Evolutionary conservation across 176 grass and related monocot genomes (phyloP).

Genomic region (Areca catechu): DNA sequence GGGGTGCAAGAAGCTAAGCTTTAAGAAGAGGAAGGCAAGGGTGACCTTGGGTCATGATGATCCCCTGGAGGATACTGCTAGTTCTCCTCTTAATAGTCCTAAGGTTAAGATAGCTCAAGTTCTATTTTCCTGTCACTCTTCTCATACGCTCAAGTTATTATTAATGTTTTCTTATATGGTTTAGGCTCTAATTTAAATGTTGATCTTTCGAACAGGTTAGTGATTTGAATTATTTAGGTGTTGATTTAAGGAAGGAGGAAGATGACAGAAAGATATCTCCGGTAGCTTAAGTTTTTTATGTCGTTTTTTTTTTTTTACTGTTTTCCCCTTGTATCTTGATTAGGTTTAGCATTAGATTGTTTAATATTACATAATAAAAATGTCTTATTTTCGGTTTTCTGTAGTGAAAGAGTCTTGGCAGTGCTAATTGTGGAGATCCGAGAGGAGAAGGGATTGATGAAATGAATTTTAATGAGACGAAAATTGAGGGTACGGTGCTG

Average conservation of each 20-base stretch:
- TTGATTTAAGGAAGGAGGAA: too few relatives aligned
- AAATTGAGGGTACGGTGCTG: constrained; percentile 36
- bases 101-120: constrained; percentile 14
- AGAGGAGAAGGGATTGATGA: background rate
- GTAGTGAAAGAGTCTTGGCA: background rate
- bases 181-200: too few relatives aligned
- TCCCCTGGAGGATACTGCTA: constrained; percentile 40
- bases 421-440: background rate
- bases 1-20: background rate
- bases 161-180: too few relatives aligned
- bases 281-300: too few relatives aligned
- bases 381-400: background rate
- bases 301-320: too few relatives aligned
- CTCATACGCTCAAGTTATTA: too few relatives aligned
- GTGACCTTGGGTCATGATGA: constrained; percentile 18
- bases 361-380: background rate
- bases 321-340: too few relatives aligned
- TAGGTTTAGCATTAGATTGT: too few relatives aligned
- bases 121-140: too few relatives aligned
- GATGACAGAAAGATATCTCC: too few relatives aligned
- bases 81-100: constrained; percentile 30
- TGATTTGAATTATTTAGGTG: too few relatives aligned
- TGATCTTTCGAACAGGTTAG: too few relatives aligned
- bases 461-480: constrained; percentile 1
- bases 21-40: constrained; percentile 9